Conservation (phyloP, 2,329 filamentous ascomycete species). For the Colletotrichum caudatum region DNA sequence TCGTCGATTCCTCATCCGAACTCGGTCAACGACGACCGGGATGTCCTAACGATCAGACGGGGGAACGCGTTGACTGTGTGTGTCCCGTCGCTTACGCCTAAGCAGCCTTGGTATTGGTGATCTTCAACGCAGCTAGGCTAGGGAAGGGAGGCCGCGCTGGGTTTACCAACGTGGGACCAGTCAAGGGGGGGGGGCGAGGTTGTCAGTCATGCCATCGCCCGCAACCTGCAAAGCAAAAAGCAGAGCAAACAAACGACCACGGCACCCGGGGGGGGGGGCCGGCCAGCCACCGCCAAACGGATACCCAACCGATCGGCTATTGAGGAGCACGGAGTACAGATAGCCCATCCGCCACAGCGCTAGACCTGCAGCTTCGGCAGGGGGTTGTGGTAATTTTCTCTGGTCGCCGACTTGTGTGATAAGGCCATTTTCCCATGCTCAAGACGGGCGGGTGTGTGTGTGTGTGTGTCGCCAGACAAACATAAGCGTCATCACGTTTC, state of each 20-base stretch:
- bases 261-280: no score
- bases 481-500: conserved; percentile 3
- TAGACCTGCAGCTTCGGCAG: conserved; percentile 1
- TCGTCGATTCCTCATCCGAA: background rate
- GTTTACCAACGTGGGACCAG: background rate
- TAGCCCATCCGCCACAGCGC: background rate
- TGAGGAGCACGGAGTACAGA: background rate
- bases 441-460: background rate
- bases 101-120: conserved; percentile 1
- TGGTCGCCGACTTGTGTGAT: background rate
- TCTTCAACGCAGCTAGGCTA: background rate
- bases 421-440: background rate
- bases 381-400: background rate
- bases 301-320: conserved; percentile 6
- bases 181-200: no score
- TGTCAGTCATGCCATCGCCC: no score
- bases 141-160: background rate
- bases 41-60: background rate
- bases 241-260: background rate
- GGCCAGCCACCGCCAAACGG: conserved; percentile 5
- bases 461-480: background rate
- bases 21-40: background rate
- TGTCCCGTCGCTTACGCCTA: background rate
- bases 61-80: background rate
- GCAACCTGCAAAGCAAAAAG: background rate